These are phyloP conservation scores for Diaporthe sp. DNA, from an alignment of 2,329 filamentous ascomycete species.

Conservation along the genomic window DNA sequence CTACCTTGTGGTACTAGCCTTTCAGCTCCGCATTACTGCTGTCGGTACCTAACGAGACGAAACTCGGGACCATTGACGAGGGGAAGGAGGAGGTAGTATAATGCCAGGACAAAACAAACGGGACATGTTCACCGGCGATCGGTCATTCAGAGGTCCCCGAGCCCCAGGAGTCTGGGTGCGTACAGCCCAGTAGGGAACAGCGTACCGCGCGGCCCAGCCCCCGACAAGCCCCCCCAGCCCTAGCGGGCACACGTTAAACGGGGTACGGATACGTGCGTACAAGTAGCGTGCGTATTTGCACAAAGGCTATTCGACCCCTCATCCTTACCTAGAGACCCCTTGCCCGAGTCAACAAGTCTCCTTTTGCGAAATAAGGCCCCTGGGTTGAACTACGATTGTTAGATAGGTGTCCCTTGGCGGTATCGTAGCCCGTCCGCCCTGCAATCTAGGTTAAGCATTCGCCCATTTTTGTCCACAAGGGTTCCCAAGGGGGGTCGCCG, in stretches of 20 bases:
- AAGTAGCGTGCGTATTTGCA: background rate
- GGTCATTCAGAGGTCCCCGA: constrained; percentile 6
- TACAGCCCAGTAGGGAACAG: background rate
- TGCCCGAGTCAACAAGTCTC: background rate
- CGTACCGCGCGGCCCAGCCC: constrained; percentile 10
- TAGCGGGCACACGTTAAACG: background rate
- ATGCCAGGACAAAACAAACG: background rate
- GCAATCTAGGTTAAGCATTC: background rate
- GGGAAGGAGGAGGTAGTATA: background rate
- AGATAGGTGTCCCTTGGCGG: background rate
- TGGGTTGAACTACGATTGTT: background rate
- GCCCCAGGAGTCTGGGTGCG: constrained; percentile 1
- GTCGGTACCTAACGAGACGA: background rate
- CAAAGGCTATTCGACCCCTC: constrained; percentile 14
- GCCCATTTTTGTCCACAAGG: background rate
- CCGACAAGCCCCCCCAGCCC: background rate
- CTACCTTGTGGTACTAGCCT: background rate
- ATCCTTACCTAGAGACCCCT: constrained; percentile 4
- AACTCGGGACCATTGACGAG: background rate
- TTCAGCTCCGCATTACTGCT: background rate
- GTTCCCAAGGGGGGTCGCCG: background rate
- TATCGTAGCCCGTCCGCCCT: background rate
- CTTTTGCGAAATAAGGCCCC: background rate
- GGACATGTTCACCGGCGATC: constrained; percentile 7
- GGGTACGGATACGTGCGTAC: constrained; percentile 10